Base-by-base conservation (phyloP, 192 early-diverging fungal species). In the Podila minutissima region DNA sequence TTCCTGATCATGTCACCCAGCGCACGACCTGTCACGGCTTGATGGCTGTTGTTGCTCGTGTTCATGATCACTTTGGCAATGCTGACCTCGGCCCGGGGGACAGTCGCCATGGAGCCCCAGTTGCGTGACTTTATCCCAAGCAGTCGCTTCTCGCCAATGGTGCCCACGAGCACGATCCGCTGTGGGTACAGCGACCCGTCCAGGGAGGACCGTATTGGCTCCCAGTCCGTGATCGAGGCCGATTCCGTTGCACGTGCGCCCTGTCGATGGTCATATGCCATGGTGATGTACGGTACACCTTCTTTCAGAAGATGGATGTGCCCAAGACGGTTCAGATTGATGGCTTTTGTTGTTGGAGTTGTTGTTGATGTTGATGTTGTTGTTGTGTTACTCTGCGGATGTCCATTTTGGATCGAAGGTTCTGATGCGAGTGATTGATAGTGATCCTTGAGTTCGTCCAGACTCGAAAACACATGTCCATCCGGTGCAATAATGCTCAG, bases 181-280 rank as follows among this genome's bases (percentile, higher is more conserved):
- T 31, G 24, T 20, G 51, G 64, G 19, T 24, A 65, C 0, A 33
- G 49, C 11, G 17, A n/a, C 13, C 57, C 64, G 4, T 15, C 3
- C 5, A 50, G 38, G 19, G 31, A 48, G 11, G 31, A 55, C 22
- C 31, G 51, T 26, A 73, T 35, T 0, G 66, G 7, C 17, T 69
- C 66, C 76, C 76, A 81, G 0, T 58, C 11, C 2, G 38, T 62
- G 38, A 81, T 81, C n/a, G 26, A 19, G 37, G 26, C 50, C 63
- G 76, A 72, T 11, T 81, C 76, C 13, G 65, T 51, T 0, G 71
- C 70, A 5, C 66, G 59, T 20, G 66, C 66, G 1, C 76, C 76
- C 28, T 81, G 72, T 24, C 72, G 66, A 1, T 66, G 66, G 38
- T 81, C 76, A 41, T 81, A 81, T 4, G 65, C 76, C 62, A 81